Evolutionary conservation across 768 basidiomycete genomes (phyloP), one percentile per base, ranked within the genome.

Genomic region (Rhodotorula taiwanensis): DNA sequence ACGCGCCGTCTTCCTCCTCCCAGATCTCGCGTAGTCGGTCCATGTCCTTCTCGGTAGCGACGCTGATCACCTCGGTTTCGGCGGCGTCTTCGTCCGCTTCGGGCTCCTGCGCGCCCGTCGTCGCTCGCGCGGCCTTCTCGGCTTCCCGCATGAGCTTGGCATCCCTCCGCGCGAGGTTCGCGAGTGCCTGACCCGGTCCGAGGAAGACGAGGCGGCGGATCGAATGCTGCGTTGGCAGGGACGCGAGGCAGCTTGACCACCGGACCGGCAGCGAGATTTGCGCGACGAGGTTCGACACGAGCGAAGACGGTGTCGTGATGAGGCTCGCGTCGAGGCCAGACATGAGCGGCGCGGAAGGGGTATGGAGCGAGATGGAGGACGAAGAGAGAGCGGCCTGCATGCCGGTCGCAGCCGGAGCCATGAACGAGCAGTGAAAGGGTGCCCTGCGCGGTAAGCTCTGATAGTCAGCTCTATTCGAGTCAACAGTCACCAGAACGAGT

Each of bases 391-490:
- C 72, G 30, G 58, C 52, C 16, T 58, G 55, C 71, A 73, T 70
- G 33, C 68, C 70, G 0, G 28, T 33, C 16, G 67, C 71, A 14
- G 71, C 71, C 15, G 72, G 72, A 18, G 58, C 55, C 70, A 73
- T 71, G 55, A 72, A 72, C 6, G 65, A 69, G 62, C 68, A 73
- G 54, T 70, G 72, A 60, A 72, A 72, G 0, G 72, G 72, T 1
- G 72, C 72, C 21, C 71, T 72, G 63, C 14, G 7, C 3, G 44
- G 33, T 23, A 44, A 50, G 1, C 10, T 28, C 15, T 16, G 25
- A 15, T 25, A 2, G 34, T 44, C 43, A 44, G 43, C 11, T 8
- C 13, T 23, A n/a, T n/a, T n/a, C 20, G 15, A 23, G 43, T 16
- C 43, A 25, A n/a, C 7, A 27, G 18, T 15, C 7, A 2, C 2